Conservation (phyloP, 2,329 filamentous ascomycete genomes). For the Zalaria obscura region DNA sequence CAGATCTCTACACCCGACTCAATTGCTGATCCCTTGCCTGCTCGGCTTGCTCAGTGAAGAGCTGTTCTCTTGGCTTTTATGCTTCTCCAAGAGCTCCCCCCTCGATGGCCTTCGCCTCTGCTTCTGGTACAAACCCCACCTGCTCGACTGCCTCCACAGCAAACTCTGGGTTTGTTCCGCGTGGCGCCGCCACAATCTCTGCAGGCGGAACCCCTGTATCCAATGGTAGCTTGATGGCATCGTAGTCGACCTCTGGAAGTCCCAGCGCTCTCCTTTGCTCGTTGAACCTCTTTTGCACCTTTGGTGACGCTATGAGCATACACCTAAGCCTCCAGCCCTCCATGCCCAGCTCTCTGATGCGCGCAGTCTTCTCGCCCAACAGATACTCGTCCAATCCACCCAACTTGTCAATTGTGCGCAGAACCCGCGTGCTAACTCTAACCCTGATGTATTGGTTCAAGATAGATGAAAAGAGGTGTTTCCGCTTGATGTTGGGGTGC, state of each 20-base stretch:
- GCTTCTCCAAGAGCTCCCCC: too few species aligned
- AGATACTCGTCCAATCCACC: slow-evolving; percentile 89
- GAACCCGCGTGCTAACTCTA: slow-evolving; percentile 54
- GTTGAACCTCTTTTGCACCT: slow-evolving; percentile 52
- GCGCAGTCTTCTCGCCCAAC: slow-evolving; percentile 59
- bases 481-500: slow-evolving; percentile 58
- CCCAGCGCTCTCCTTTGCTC: slow-evolving; percentile 52
- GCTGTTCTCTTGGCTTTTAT: too few species aligned
- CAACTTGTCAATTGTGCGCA: slow-evolving; percentile 57
- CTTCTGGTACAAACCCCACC: background rate
- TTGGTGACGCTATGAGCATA: slow-evolving; percentile 69
- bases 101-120: too few species aligned
- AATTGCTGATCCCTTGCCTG: too few species aligned
- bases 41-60: too few species aligned
- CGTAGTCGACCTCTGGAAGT: slow-evolving; percentile 35
- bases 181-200: slow-evolving; percentile 11
- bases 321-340: slow-evolving; percentile 84
- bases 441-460: slow-evolving; percentile 51
- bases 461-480: slow-evolving; percentile 50
- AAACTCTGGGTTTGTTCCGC: slow-evolving; percentile 16
- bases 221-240: slow-evolving; percentile 11
- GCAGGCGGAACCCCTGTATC: slow-evolving; percentile 9
- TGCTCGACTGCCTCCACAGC: slow-evolving; percentile 3
- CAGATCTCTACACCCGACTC: too few species aligned
- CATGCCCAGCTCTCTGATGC: slow-evolving; percentile 76